Percentiles rank a stretch among this genome's conserved stretches.
Conservation (phyloP, 805 yeast species). For the Nakazawaea populi region DNA sequence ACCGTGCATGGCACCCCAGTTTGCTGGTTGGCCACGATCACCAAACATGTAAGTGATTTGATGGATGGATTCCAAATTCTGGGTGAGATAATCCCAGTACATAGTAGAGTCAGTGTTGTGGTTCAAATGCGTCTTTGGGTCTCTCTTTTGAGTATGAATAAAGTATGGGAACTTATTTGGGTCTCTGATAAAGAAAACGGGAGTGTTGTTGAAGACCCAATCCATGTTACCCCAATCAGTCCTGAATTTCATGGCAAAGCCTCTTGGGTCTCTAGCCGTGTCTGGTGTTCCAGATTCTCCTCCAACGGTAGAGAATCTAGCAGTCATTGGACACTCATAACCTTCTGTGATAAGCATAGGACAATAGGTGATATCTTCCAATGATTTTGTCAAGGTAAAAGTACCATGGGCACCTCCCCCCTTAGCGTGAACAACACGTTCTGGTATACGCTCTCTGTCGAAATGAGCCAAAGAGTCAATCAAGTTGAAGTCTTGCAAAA, state of each 20-base stretch:
- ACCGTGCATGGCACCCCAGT: slow-evolving; percentile 52
- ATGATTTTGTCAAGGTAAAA: slow-evolving; percentile 54
- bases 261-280: slow-evolving; percentile 65
- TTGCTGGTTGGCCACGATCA: slow-evolving; percentile 54
- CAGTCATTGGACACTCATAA: slow-evolving; percentile 34
- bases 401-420: slow-evolving; percentile 60
- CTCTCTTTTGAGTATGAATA: slow-evolving; percentile 66
- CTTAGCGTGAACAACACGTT: slow-evolving; percentile 63
- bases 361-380: slow-evolving; percentile 43
- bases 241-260: slow-evolving; percentile 58
- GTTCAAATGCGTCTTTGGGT: slow-evolving; percentile 56
- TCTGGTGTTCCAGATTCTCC: slow-evolving; percentile 67
- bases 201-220: slow-evolving; percentile 73
- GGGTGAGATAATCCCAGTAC: slow-evolving; percentile 53
- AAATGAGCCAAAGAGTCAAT: slow-evolving; percentile 53
- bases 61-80: slow-evolving; percentile 52
- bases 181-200: slow-evolving; percentile 59
- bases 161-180: slow-evolving; percentile 60
- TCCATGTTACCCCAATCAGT: slow-evolving; percentile 66
- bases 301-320: slow-evolving; percentile 62
- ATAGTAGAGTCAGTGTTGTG: slow-evolving; percentile 38
- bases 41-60: slow-evolving; percentile 54
- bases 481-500: slow-evolving; percentile 53
- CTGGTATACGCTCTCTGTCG: slow-evolving; percentile 61
- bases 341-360: slow-evolving; percentile 35